Evolutionary conservation across 108 stramenopile species (phyloP), one percentile per base, ranked within the genome.

Genomic region (Skeletonema grethae): DNA sequence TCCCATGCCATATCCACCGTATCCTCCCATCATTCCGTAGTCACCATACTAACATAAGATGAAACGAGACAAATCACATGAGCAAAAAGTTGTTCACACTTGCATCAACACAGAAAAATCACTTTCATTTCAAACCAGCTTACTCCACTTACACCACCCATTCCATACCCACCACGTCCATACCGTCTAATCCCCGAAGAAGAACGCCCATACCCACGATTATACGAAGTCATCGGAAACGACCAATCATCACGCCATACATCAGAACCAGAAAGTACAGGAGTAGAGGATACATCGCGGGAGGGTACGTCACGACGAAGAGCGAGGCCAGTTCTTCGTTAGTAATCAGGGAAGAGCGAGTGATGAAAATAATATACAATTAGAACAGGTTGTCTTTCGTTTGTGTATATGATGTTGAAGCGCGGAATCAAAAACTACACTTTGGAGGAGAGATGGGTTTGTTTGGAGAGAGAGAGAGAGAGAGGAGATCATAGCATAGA

Each of bases 241-340:
- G 65, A 61, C 65, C 74, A 75, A 62, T 75, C 74, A 39, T 75
- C 74, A 53, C 74, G 65, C 66, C 66, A 67, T 7, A 75, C 74
- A 31, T 75, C 74, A 24, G 36, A 41, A 15, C 74, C 66, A 67
- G 65, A 66, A 59, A 65, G 66, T 43, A 75, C 66, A 61, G 65
- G 59, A 25, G 38, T 50, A 15, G 65, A 65, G 3, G 74, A 65
- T 8, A 75, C 74, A 41, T 75, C 74, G 20, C 74, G 74, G 60
- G 74, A 75, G 58, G 74, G 74, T 59, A 75, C 61, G 65, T 75
- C 74, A 65, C 74, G 65, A 55, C 66, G 66, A 30, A 67, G 66
- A 57, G 66, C 66, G 36, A 67, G 66, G 53, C 66, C 66, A 18
- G 55, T 36, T 67, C 66, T 67, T 32, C 55, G 65, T 36, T 64